Base-by-base conservation (phyloP, 768 basidiomycete genomes). In the Dendrothele bispora region DNA sequence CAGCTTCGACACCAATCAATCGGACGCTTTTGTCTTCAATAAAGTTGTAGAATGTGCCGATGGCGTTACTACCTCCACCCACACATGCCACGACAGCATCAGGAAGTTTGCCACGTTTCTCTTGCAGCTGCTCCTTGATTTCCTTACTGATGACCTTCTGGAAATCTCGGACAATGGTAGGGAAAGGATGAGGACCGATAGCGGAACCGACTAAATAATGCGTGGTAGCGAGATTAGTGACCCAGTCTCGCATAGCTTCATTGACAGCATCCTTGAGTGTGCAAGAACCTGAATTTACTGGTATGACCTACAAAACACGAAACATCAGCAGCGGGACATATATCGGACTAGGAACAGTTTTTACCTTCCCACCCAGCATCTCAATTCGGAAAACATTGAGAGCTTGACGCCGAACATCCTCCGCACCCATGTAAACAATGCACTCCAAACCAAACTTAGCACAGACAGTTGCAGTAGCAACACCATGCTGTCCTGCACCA, bases 241-340 rank as follows among this genome's bases (percentile, higher is more conserved):
- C 97, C 97, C 97, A 98, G 68, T 98, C 95, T 35, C 97, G 85
- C 80, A 98, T 82, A 5, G 97, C 95, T 54, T 98, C 95, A 71
- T 98, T 99, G 55, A 98, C 93, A 22, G 97, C 95, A 59, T 98
- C 97, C 69, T 99, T 99, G 55, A 99, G 74, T 5, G 95, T 98
- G 61, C 88, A 82, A 20, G 95, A 92, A 20, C 97, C 97, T 4
- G 95, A 95, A 46, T 88, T 73, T 21, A 98, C 95, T 12, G 97
- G 89, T 43, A 99, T 73, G 53, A 99, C 97, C 91, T 94, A 57
- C 41, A 30, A 36, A 15, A 26, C 14, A n/a, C n/a, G n/a, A n/a
- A n/a, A n/a, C n/a, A n/a, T 43, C 15, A 28, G 10, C 15, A 22
- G 18, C n/a, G 40, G 25, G 15, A n/a, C n/a, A 40, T 27, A 39